These are phyloP conservation scores for Talaromyces sp. DNA, from an alignment of 2,329 filamentous ascomycete genomes.

Conservation along the genomic window DNA sequence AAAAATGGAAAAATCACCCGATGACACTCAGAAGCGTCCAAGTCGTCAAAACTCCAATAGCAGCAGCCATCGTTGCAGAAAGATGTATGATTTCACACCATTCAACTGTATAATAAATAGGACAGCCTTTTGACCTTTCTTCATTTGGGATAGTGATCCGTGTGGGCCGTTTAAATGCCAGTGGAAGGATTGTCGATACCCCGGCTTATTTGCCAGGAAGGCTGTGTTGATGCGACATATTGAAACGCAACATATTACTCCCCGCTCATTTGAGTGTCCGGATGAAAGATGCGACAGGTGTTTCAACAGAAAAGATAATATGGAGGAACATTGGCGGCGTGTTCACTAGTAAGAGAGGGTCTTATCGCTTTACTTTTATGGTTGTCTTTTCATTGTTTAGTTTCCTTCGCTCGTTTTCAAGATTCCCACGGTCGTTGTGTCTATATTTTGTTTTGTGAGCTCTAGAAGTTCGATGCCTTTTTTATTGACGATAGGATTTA, in stretches of 20 bases:
- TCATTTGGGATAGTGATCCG: neutral
- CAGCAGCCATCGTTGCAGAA: neutral
- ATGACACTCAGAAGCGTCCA: neutral
- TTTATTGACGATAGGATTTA: too few relatives aligned
- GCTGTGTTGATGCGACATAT: slow-evolving; percentile 1
- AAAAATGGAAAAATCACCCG: neutral
- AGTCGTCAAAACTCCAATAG: neutral
- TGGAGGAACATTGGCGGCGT: slow-evolving; percentile 1
- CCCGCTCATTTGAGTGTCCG: neutral
- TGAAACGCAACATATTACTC: slow-evolving; percentile 1
- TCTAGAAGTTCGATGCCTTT: too few relatives aligned
- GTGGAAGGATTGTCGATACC: neutral
- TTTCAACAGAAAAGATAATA: slow-evolving; percentile 2
- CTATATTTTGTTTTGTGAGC: neutral
- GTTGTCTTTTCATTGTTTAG: neutral
- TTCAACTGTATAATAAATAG: neutral
- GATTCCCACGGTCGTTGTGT: neutral
- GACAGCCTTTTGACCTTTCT: neutral
- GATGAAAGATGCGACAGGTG: neutral
- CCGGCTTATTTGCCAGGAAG: neutral
- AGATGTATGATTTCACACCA: neutral
- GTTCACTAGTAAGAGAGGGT: neutral
- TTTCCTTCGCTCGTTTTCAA: neutral
- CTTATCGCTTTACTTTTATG: neutral
- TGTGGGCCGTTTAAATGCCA: slow-evolving; percentile 1